Percentiles rank a stretch among this genome's conserved stretches.
Conservation (phyloP, 306 rosid species). For the Cyclanthera cordifolia region DNA sequence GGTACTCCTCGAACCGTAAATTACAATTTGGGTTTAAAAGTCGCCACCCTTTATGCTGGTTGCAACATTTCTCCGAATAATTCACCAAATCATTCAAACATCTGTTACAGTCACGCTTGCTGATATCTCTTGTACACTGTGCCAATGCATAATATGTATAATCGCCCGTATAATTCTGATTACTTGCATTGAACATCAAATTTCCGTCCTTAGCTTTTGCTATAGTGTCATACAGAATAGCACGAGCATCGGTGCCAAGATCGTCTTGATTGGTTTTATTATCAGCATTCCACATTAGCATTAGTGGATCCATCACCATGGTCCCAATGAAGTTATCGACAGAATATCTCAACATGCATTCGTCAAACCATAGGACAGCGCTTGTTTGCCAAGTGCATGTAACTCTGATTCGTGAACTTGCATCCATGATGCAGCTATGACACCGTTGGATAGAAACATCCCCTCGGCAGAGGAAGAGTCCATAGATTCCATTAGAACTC, state of each 20-base stretch:
- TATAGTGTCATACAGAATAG: conserved; percentile 11
- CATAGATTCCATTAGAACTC: neutral
- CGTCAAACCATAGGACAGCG: conserved; percentile 3
- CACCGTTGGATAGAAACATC: conserved; percentile 5
- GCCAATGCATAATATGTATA: conserved; percentile 25
- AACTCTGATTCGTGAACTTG: neutral
- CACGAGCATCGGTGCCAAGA: neutral
- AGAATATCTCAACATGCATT: conserved; percentile 13
- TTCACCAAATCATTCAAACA: conserved; percentile 15
- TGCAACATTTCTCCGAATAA: neutral
- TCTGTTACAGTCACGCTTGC: neutral
- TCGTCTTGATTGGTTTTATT: neutral
- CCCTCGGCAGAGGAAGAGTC: conserved; percentile 18
- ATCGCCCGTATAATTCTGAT: neutral
- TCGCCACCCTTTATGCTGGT: conserved; percentile 21
- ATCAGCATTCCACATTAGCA: neutral
- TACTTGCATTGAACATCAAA: conserved; percentile 12
- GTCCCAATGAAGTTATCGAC: conserved; percentile 8
- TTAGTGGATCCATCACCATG: neutral
- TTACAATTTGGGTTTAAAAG: conserved; percentile 21
- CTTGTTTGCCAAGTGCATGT: neutral
- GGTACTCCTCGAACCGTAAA: conserved; percentile 23
- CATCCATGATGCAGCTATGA: neutral
- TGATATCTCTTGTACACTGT: conserved; percentile 29
- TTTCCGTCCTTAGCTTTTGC: neutral